Evolutionary conservation across 768 basidiomycete species (phyloP), one percentile per base, ranked within the genome.

Genomic region (Neoboletus subvelutipes): DNA sequence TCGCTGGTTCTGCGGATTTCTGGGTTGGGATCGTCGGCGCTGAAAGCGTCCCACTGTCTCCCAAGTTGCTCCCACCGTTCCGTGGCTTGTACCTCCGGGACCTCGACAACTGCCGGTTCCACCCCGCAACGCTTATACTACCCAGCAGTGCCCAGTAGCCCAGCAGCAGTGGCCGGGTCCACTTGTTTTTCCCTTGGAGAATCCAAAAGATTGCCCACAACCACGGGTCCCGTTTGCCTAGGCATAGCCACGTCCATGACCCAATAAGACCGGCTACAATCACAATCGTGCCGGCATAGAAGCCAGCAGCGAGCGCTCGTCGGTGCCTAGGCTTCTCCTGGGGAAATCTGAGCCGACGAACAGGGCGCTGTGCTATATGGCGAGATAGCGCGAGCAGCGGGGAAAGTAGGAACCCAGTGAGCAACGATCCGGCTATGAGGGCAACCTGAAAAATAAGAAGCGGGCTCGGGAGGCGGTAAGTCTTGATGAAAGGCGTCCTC

Each of bases 391-490:
- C 87, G 18, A 99, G 87, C 41, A 98, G 78, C 0, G 97, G 97
- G 0, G 93, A 93, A n/a, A 99, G 82, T 9, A 98, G 76, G 73
- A 98, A 93, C 15, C 97, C 97, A n/a, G 87, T 87, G 33, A 98
- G 76, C 55, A 98, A 83, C 0, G 94, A 88, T 24, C 97, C 97
- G 5, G 90, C 91, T 46, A 99, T 89, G 45, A 98, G 80, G 2
- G 97, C 92, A 41, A 95, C 79, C 67, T 98, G 97, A 73, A 93
- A 95, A 40, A 88, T 83, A 49, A 98, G 81, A 18, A 98, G 79
- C 12, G 97, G 96, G 3, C 92, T 96, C 11, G 97, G 94, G 6
- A 94, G 78, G 40, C 96, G 88, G 67, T 90, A 97, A 0, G 96
- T 96, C 69, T 90, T 89, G 75, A 96, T 89, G 71, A 86, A 94